A percentile compares a stretch with the other conserved stretches of the same genome.
Conservation (phyloP, 2,329 filamentous ascomycete genomes). For the Paramyrothecium roridum region DNA sequence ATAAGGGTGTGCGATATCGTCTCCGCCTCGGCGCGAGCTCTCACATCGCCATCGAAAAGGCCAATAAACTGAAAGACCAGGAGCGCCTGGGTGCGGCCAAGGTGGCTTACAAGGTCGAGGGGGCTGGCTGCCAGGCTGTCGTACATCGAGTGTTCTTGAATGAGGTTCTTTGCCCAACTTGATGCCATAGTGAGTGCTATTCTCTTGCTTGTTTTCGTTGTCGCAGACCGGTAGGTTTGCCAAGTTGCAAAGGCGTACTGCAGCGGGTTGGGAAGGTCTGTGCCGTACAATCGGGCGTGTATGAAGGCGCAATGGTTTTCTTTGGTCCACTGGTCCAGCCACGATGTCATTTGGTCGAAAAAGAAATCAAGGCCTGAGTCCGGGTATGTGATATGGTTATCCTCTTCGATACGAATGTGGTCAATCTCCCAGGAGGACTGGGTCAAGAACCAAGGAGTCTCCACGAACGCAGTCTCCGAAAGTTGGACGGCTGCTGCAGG, state of each 20-base stretch:
- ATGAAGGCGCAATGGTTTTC: conserved; percentile 2
- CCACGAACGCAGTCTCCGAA: no score
- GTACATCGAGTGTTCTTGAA: conserved; percentile 3
- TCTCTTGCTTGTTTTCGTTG: background rate
- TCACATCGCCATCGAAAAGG: conserved; percentile 8
- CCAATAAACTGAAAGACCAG: conserved; percentile 3
- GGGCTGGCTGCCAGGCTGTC: background rate
- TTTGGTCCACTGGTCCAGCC: conserved; percentile 4
- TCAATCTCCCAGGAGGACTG: background rate
- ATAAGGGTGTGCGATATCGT: background rate
- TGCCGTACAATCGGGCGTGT: conserved; percentile 2
- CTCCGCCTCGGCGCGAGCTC: conserved; percentile 3
- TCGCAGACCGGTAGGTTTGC: background rate
- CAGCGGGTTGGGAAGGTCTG: background rate
- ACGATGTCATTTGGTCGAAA: conserved; percentile 2
- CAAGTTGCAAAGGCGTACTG: conserved; percentile 2
- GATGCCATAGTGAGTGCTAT: background rate
- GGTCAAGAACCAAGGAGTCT: conserved; percentile 1
- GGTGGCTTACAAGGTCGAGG: conserved; percentile 1
- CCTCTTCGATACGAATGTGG: background rate
- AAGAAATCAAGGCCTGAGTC: conserved; percentile 3
- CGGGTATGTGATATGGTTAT: background rate
- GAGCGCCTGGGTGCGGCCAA: conserved; percentile 5
- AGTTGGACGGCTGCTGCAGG: no score
- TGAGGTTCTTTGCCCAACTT: background rate